These are phyloP conservation scores for Steccherinum ochraceum DNA, from an alignment of 768 basidiomycete species.

Conservation along the genomic window DNA sequence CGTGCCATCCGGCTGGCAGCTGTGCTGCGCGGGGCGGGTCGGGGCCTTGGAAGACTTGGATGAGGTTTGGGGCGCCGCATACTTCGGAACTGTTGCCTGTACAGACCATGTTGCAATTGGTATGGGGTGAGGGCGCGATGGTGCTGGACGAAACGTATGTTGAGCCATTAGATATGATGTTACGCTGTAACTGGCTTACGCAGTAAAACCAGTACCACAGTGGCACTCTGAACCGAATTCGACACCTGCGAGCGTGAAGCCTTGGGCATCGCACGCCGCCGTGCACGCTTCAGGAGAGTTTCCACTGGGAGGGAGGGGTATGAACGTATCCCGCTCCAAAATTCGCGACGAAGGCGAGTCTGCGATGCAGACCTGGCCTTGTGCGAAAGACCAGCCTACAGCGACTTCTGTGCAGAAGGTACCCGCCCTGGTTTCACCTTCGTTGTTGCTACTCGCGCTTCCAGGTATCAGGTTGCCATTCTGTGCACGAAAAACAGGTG, in stretches of 20 bases:
- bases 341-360: background rate
- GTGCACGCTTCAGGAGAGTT: conserved; percentile 16
- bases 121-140: too few relatives aligned
- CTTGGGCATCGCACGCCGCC: conserved; percentile 9
- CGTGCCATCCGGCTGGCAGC: too few relatives aligned
- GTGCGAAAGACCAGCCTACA: background rate
- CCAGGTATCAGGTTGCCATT: too few relatives aligned
- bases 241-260: conserved; percentile 18
- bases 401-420: background rate
- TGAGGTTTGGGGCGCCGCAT: conserved; percentile 16
- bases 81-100: conserved; percentile 9
- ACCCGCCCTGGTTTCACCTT: background rate
- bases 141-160: too few relatives aligned
- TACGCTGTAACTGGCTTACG: too few relatives aligned
- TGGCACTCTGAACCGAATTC: conserved; percentile 20
- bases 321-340: background rate
- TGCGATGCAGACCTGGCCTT: background rate
- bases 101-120: conserved; percentile 17
- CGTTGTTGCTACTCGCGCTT: background rate
- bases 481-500: too few relatives aligned
- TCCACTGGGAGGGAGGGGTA: conserved; percentile 3
- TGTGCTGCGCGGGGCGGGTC: background rate
- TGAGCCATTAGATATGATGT: too few relatives aligned
- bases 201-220: conserved; percentile 15
- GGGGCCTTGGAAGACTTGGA: conserved; percentile 11